Percentiles rank a stretch among this genome's conserved stretches.
Evolutionary conservation across 768 basidiomycete genomes (phyloP).

Genomic region (Auricularia sp.): DNA sequence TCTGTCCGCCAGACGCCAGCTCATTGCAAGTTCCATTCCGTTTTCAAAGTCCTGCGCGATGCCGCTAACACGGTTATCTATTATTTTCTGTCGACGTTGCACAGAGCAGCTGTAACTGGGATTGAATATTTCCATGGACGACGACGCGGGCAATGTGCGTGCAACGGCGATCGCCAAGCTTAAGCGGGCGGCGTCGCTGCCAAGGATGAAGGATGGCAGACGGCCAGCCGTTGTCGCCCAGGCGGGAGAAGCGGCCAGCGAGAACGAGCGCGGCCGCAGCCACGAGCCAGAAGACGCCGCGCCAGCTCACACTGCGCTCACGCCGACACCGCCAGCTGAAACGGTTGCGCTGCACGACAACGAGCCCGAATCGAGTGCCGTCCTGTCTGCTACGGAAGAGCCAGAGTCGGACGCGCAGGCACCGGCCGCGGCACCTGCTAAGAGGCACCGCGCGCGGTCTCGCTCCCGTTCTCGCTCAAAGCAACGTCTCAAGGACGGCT

Average conservation of each 20-base stretch:
- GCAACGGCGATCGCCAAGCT: constrained; percentile 83
- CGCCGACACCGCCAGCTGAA: not conserved
- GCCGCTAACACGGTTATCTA: no score
- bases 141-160: constrained; percentile 43
- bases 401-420: not conserved
- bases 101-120: no score
- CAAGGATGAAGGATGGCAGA: constrained; percentile 83
- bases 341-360: not conserved
- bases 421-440: not conserved
- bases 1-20: no score
- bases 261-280: constrained; percentile 2
- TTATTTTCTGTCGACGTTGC: no score
- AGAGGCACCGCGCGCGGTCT: not conserved
- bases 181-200: constrained; percentile 84
- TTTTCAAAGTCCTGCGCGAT: no score
- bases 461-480: not conserved
- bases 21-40: no score
- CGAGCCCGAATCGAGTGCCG: not conserved
- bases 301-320: not conserved
- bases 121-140: not conserved
- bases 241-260: constrained; percentile 38
- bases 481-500: not conserved
- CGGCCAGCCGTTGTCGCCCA: constrained; percentile 69
- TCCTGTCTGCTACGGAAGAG: not conserved
- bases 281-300: not conserved